phyloP scores from a whole-genome alignment of 2,329 filamentous ascomycete genomes.

The Botrytis squamosa region DNA sequence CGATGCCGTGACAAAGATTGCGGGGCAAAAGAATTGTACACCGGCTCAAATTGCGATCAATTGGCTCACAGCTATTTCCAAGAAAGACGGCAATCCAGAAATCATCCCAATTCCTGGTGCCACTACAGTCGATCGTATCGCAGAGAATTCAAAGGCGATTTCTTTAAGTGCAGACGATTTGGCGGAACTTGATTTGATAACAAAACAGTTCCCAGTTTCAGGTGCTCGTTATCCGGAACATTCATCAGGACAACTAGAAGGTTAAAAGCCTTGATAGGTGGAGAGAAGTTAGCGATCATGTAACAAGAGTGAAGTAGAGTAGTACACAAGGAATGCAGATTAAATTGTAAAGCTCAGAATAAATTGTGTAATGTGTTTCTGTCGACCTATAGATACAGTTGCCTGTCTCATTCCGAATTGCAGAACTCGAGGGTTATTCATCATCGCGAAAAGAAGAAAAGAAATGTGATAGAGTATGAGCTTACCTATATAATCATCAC shows the following conservation, averaged over 20 bases:
- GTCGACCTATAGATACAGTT: slow-evolving; percentile 32
- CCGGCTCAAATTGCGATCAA: slow-evolving; percentile 63
- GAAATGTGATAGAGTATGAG: background rate
- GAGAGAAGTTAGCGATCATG: background rate
- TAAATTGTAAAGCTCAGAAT: slow-evolving; percentile 9
- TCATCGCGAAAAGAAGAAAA: slow-evolving; percentile 25
- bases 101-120: slow-evolving; percentile 69
- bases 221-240: slow-evolving; percentile 49
- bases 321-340: background rate
- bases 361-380: slow-evolving; percentile 36
- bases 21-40: slow-evolving; percentile 59
- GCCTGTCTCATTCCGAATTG: slow-evolving; percentile 35
- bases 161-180: slow-evolving; percentile 52
- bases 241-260: background rate
- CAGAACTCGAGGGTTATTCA: slow-evolving; percentile 37
- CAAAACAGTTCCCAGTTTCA: slow-evolving; percentile 48
- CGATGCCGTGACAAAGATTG: slow-evolving; percentile 55
- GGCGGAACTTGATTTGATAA: slow-evolving; percentile 49
- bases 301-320: background rate
- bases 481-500: slow-evolving; percentile 7
- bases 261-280: background rate
- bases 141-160: slow-evolving; percentile 58
- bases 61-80: slow-evolving; percentile 46
- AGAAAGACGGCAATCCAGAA: slow-evolving; percentile 35
- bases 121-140: slow-evolving; percentile 53